Base-by-base conservation (phyloP, 2,329 filamentous ascomycete genomes). In the Elsinoe arachidis region DNA sequence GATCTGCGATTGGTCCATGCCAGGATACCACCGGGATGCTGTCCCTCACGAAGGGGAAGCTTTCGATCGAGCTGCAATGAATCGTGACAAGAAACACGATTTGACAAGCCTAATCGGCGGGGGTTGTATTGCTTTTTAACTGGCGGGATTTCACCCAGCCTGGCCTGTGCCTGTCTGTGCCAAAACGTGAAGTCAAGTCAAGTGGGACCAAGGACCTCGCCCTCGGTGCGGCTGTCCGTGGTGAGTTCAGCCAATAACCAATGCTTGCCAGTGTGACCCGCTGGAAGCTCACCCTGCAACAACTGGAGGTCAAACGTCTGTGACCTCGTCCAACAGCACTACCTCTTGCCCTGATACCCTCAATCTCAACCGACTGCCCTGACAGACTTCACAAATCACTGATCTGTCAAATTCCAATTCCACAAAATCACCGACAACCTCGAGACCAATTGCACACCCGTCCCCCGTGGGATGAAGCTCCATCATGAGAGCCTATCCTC, bases 401-500 rank as follows among this genome's bases (percentile, higher is more conserved):
- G 14, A 21, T 35, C 17, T 38, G 46, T 9, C 26, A 34, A 34
- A 34, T 34, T 34, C 35, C 34, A 21, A 53, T 39, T 53, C 26
- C 19, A 19, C 34, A 23, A n/a, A 6, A 19, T 10, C 2, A 23
- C 9, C n/a, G 5, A 12, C 26, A 35, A 34, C 12, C n/a, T 17
- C 46, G 17, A 23, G 41, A 52, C 23, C 26, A 52, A 10, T n/a
- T 15, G 17, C 46, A 34, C 35, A 26, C 46, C 5, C 38, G 9
- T 41, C 38, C 46, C 46, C 21, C 26, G 49, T 53, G 47, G 52
- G 44, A 51, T 51, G 51, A 39, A 35, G 39, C 23, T 47, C 38
- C 55, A 60, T 52, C 53, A 99, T 99, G 93, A 97, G 95, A 82
- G 91, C 90, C 70, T 86, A 90, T 69, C 92, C 93, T 66, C 81